These are phyloP conservation scores for Cystofilobasidium ferigula DNA, from an alignment of 768 basidiomycete species.

Conservation along the genomic window DNA sequence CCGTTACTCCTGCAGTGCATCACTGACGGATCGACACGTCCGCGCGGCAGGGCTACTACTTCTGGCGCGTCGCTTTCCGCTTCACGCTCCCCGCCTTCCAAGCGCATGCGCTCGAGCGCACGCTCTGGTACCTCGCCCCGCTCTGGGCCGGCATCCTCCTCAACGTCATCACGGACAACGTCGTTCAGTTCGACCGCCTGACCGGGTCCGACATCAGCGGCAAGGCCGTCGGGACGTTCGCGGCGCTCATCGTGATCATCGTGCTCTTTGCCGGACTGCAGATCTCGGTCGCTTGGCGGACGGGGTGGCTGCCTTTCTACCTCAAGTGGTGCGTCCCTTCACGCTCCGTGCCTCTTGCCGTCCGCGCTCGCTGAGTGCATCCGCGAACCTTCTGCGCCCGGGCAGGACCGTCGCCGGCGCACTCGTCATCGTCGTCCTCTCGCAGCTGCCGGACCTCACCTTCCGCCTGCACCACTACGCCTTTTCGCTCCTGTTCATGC, in stretches of 20 bases:
- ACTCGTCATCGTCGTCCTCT: slow-evolving; percentile 54
- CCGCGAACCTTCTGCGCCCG: neutral
- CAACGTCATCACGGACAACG: slow-evolving; percentile 58
- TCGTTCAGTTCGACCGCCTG: slow-evolving; percentile 71
- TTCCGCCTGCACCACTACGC: slow-evolving; percentile 76
- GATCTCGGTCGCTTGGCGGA: slow-evolving; percentile 67
- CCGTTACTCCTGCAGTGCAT: neutral
- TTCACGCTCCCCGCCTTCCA: slow-evolving; percentile 61
- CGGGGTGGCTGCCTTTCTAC: slow-evolving; percentile 71
- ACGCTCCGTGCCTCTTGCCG: neutral
- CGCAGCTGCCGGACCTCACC: slow-evolving; percentile 56
- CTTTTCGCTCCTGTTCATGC: slow-evolving; percentile 59
- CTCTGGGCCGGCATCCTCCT: slow-evolving; percentile 69
- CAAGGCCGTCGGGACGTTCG: slow-evolving; percentile 59
- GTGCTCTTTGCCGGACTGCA: slow-evolving; percentile 58
- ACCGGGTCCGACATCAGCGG: slow-evolving; percentile 53
- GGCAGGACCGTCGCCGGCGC: slow-evolving; percentile 45
- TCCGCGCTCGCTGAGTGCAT: neutral
- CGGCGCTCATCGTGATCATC: slow-evolving; percentile 57
- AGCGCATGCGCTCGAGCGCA: slow-evolving; percentile 52
- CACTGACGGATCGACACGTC: too few relatives aligned
- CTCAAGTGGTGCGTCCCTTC: slow-evolving; percentile 59
- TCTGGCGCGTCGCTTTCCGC: slow-evolving; percentile 49
- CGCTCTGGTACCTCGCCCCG: slow-evolving; percentile 60
- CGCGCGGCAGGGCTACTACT: neutral